phyloP scores from a whole-genome alignment of 768 basidiomycete genomes.

The Candolleomyces efflorescens region DNA sequence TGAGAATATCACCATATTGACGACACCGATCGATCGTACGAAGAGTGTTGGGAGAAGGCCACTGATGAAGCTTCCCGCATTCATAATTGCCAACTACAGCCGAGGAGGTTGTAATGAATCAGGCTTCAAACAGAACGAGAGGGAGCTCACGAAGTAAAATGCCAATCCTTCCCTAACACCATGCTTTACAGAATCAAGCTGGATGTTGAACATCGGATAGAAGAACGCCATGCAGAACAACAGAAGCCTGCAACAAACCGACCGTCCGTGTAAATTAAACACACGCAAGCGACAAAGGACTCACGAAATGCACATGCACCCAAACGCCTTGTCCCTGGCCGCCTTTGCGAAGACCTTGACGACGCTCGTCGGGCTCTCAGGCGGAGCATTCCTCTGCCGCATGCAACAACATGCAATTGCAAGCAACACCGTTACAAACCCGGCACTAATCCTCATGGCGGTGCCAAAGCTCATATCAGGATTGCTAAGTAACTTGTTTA shows the following conservation, averaged over 20 bases:
- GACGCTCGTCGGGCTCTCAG: slow-evolving; percentile 18
- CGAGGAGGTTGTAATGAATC: neutral
- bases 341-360: slow-evolving; percentile 9
- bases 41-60: neutral
- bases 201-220: slow-evolving; percentile 35
- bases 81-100: neutral
- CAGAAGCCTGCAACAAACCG: slow-evolving; percentile 1
- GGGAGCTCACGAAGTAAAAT: slow-evolving; percentile 19
- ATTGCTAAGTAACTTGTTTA: slow-evolving; percentile 38
- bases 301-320: slow-evolving; percentile 13
- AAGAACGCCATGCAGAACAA: slow-evolving; percentile 22
- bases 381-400: slow-evolving; percentile 17
- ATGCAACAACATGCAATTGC: slow-evolving; percentile 24
- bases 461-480: slow-evolving; percentile 23
- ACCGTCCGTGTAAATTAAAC: neutral
- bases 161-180: slow-evolving; percentile 25
- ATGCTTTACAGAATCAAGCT: slow-evolving; percentile 31
- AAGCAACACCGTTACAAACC: slow-evolving; percentile 6
- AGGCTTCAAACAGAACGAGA: neutral
- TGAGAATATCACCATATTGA: neutral
- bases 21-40: neutral
- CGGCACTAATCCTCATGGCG: slow-evolving; percentile 8
- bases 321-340: slow-evolving; percentile 12
- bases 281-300: neutral
- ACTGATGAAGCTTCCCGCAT: neutral